Conservation (phyloP, 495 filamentous ascomycete genomes). For the Penicillium angulare region DNA sequence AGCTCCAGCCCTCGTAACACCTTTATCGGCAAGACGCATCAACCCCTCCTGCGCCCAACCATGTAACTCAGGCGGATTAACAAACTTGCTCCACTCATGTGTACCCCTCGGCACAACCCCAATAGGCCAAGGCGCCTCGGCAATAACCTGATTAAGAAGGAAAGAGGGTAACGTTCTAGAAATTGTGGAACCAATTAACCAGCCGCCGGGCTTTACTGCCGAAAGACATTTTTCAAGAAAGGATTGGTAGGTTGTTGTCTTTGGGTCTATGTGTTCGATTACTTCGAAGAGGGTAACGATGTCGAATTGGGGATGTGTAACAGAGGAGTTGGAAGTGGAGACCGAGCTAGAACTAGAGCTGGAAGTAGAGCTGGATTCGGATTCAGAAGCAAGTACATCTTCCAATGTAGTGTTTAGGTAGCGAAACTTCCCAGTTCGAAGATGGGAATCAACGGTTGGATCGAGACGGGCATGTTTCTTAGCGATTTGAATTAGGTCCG, state of each 20-base stretch:
- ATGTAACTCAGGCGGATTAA: constrained; percentile 80
- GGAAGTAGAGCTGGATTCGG: constrained; percentile 1
- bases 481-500: constrained; percentile 76
- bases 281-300: constrained; percentile 90
- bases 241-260: constrained; percentile 52
- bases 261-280: constrained; percentile 74
- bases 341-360: constrained; percentile 63
- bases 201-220: constrained; percentile 86
- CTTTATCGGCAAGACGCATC: constrained; percentile 41
- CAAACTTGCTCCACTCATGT: constrained; percentile 94
- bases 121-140: constrained; percentile 75
- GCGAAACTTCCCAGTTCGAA: constrained; percentile 53
- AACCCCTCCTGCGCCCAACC: constrained; percentile 52
- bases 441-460: constrained; percentile 47
- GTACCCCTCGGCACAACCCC: constrained; percentile 87
- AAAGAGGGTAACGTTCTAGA: constrained; percentile 83
- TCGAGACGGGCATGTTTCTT: constrained; percentile 70
- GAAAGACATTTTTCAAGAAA: constrained; percentile 68
- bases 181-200: constrained; percentile 89
- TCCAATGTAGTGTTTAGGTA: constrained; percentile 77
- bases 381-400: constrained; percentile 43
- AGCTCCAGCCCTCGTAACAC: constrained; percentile 49
- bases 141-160: constrained; percentile 86
- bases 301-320: constrained; percentile 50
- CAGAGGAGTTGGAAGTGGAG: constrained; percentile 85